Evolutionary conservation across 441 rosid species (phyloP), one percentile per base, ranked within the genome.

Genomic region (Caryocar brasiliense): DNA sequence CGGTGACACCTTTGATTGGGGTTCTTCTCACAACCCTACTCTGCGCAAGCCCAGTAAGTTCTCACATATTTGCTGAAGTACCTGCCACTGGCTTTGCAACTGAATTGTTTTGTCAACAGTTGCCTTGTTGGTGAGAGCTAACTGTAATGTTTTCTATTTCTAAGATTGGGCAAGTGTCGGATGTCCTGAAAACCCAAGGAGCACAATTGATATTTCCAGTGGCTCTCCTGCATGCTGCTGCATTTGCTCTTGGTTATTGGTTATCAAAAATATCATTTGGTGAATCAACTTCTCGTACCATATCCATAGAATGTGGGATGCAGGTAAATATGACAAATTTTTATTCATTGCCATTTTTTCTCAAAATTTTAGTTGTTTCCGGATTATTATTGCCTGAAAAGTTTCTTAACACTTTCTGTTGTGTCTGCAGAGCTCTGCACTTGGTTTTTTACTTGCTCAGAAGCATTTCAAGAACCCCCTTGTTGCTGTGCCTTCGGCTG

Each of bases 301-400:
- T 91, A 60, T 86, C 98, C 46, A 91, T 91, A 37, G 98, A 91
- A 61, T 86, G 95, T 58, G 98, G 98, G 53, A 91, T 86, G 98
- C 98, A 91, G 85, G 98, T 82, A 71, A 44, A 26, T 51, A 33
- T 14, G 21, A 15, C 35, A 14, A 43, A 21, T 22, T 36, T 18
- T 8, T 27, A 22, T 6, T 7, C 10, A 21, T 15, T 21, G 22
- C 19, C 24, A 13, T n/a, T 32, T 36, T 25, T 9, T 0, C 23
- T 39, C 22, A 18, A 34, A 22, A n/a, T n/a, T n/a, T n/a, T n/a
- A n/a, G n/a, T n/a, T n/a, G n/a, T n/a, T n/a, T n/a, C n/a, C n/a
- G n/a, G 18, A 11, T 36, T 36, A 2, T 3, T 11, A 5, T 6
- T 59, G 6, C 14, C n/a, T 10, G 2, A 18, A 9, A n/a, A 5